These are phyloP conservation scores for Phytophthora cajani DNA, from an alignment of 352 stramenopile species.

Conservation along the genomic window DNA sequence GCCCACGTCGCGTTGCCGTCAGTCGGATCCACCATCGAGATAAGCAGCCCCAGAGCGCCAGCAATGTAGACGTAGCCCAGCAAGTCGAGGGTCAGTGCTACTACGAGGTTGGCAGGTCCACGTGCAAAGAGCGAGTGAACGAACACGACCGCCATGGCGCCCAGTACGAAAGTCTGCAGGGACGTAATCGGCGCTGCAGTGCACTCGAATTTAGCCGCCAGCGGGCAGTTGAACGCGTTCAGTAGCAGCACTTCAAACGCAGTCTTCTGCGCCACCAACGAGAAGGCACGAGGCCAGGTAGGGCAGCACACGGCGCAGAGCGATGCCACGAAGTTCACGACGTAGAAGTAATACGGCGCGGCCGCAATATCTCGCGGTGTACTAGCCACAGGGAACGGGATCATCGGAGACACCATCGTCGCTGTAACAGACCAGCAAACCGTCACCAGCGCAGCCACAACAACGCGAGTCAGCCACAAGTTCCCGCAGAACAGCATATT, in stretches of 20 bases:
- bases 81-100: constrained; percentile 44
- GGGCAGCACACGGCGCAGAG: constrained; percentile 45
- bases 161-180: constrained; percentile 44
- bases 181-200: constrained; percentile 34
- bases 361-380: constrained; percentile 37
- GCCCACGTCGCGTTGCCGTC: constrained; percentile 39
- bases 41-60: constrained; percentile 42
- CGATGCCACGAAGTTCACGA: constrained; percentile 41
- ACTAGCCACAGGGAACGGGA: constrained; percentile 41
- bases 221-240: constrained; percentile 50
- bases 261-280: constrained; percentile 47
- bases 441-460: constrained; percentile 30
- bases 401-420: constrained; percentile 25
- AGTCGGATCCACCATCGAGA: constrained; percentile 54
- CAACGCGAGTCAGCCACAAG: constrained; percentile 29
- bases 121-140: constrained; percentile 33
- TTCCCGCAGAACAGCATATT: constrained; percentile 39
- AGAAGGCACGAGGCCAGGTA: constrained; percentile 33
- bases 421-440: constrained; percentile 41
- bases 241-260: constrained; percentile 48
- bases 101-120: constrained; percentile 43
- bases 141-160: constrained; percentile 39
- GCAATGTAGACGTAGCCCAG: constrained; percentile 49
- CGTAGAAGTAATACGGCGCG: constrained; percentile 49
- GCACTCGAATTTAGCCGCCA: constrained; percentile 20